phyloP scores from a whole-genome alignment of 345 rosid genomes.

The Eucalyptus cloeziana region DNA sequence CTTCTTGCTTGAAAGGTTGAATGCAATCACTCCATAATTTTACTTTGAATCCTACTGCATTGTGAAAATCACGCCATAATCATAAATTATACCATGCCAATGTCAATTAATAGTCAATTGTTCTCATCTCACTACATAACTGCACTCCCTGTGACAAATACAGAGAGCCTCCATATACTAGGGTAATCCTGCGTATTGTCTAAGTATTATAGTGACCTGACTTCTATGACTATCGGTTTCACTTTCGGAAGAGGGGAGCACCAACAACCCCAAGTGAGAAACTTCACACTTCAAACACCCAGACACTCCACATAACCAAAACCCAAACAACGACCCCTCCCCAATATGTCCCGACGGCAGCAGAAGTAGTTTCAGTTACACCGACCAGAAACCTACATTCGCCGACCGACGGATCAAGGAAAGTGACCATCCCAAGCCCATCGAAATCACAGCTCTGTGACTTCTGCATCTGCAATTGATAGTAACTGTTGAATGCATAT shows the following conservation, averaged over 20 bases:
- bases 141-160: neutral
- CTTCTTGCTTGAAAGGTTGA: neutral
- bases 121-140: neutral
- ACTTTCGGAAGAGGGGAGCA: constrained; percentile 6
- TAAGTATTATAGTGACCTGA: neutral
- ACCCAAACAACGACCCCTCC: constrained; percentile 17
- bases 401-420: constrained; percentile 80
- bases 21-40: neutral
- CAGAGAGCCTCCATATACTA: neutral
- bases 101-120: neutral
- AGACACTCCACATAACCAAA: constrained; percentile 19
- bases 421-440: constrained; percentile 85
- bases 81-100: neutral
- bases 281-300: constrained; percentile 20
- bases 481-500: constrained; percentile 92
- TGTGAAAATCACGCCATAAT: neutral
- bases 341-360: constrained; percentile 8
- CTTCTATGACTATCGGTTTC: neutral
- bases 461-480: constrained; percentile 78
- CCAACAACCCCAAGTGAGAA: constrained; percentile 13
- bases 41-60: neutral
- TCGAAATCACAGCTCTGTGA: constrained; percentile 78
- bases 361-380: constrained; percentile 41
- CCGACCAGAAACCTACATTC: constrained; percentile 90
- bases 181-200: neutral